Evolutionary conservation across 768 basidiomycete genomes (phyloP).

Genomic region (Hirschioporus abietinus): DNA sequence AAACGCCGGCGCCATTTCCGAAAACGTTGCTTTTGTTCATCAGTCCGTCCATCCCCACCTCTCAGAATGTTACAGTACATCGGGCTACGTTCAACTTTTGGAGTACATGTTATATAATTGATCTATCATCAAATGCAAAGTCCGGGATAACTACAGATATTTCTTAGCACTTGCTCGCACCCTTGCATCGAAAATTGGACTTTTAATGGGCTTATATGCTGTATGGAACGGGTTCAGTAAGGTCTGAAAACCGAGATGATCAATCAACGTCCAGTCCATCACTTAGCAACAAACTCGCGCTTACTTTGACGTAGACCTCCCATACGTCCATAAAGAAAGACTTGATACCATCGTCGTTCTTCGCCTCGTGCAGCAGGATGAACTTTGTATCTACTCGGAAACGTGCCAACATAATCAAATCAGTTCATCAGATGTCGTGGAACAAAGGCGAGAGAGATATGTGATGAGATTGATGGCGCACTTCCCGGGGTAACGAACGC

Average conservation of each 20-base stretch:
- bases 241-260: slow-evolving; percentile 43
- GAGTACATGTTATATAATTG: no score
- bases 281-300: slow-evolving; percentile 15
- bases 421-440: slow-evolving; percentile 17
- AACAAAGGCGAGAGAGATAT: slow-evolving; percentile 1
- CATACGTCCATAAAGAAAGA: slow-evolving; percentile 92
- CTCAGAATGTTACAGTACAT: background rate
- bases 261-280: background rate
- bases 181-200: slow-evolving; percentile 73
- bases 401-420: slow-evolving; percentile 8
- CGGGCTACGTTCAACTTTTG: no score
- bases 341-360: slow-evolving; percentile 96
- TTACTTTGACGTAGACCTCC: slow-evolving; percentile 96
- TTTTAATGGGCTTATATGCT: slow-evolving; percentile 78
- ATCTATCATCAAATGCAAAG: background rate
- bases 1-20: background rate
- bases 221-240: slow-evolving; percentile 96
- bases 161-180: slow-evolving; percentile 85
- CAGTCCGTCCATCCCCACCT: slow-evolving; percentile 1
- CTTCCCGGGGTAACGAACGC: slow-evolving; percentile 94
- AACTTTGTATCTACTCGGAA: slow-evolving; percentile 80
- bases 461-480: slow-evolving; percentile 40
- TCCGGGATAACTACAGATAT: slow-evolving; percentile 45
- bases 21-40: slow-evolving; percentile 2
- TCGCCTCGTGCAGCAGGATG: slow-evolving; percentile 86